phyloP scores from a whole-genome alignment of 768 basidiomycete species.

The Auriculariales sp. region DNA sequence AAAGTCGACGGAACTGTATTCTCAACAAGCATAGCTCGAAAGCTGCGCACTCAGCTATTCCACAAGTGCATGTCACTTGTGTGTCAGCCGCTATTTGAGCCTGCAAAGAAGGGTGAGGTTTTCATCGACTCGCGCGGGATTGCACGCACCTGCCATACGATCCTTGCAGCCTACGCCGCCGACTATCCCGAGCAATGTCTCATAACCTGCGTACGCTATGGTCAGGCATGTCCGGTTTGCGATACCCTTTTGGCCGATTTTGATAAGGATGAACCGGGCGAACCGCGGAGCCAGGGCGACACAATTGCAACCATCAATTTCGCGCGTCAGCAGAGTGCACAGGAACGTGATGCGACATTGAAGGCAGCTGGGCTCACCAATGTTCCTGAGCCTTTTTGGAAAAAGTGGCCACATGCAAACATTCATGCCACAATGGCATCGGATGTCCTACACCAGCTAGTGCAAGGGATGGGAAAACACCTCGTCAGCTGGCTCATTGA shows the following conservation, averaged over 20 bases:
- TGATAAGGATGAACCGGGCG: background rate
- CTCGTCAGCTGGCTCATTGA: constrained; percentile 3
- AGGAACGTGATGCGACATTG: background rate
- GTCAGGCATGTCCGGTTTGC: background rate
- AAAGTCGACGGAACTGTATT: background rate
- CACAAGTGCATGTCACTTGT: background rate
- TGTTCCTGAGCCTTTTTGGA: constrained; percentile 10
- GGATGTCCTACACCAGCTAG: constrained; percentile 11
- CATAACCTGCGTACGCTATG: background rate
- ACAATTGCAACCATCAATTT: background rate
- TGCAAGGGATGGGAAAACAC: constrained; percentile 9
- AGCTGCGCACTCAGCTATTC: background rate
- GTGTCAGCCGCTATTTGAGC: background rate
- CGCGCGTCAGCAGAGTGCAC: background rate
- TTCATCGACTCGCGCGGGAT: background rate
- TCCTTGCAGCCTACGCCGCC: constrained; percentile 4
- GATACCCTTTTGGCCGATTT: constrained; percentile 3
- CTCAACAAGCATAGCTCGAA: background rate
- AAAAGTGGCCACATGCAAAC: constrained; percentile 4
- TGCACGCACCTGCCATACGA: background rate
- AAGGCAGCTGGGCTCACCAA: background rate
- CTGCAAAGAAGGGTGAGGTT: background rate
- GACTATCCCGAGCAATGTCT: constrained; percentile 7
- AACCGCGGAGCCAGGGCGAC: background rate
- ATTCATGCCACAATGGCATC: constrained; percentile 9